Conservation (phyloP, 495 filamentous ascomycete genomes). For the Lentithecium fluviatile region DNA sequence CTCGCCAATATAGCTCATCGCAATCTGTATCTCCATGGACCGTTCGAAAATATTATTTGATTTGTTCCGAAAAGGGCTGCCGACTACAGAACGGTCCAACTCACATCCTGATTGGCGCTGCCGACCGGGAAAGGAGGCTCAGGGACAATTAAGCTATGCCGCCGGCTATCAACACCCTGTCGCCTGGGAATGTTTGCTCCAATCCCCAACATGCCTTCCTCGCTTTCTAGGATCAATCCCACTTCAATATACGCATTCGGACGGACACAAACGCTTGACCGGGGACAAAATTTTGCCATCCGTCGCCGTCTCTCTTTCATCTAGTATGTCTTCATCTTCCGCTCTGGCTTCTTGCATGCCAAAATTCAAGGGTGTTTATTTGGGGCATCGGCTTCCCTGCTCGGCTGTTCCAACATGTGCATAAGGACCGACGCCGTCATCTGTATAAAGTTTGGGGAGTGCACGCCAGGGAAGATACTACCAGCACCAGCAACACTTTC, state of each 20-base stretch:
- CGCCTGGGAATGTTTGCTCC: not conserved
- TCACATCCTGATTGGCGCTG: slow-evolving; percentile 11
- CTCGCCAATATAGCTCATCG: not conserved
- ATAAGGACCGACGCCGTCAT: not conserved
- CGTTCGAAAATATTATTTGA: slow-evolving; percentile 5
- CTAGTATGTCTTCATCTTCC: slow-evolving; percentile 1
- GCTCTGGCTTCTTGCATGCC: not conserved
- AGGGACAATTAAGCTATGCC: slow-evolving; percentile 8
- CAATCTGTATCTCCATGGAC: not conserved
- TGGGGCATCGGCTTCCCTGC: slow-evolving; percentile 9
- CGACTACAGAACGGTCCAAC: not conserved
- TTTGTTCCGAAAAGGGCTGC: slow-evolving; percentile 11
- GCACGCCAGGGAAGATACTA: slow-evolving; percentile 3
- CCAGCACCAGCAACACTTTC: slow-evolving; percentile 6
- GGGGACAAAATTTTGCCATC: slow-evolving; percentile 3
- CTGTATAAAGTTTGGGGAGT: slow-evolving; percentile 9
- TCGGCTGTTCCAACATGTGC: slow-evolving; percentile 9
- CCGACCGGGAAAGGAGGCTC: slow-evolving; percentile 11
- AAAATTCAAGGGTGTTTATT: slow-evolving; percentile 5
- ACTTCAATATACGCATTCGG: slow-evolving; percentile 4
- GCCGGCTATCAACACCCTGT: slow-evolving; percentile 16
- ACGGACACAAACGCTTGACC: not conserved
- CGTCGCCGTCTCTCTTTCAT: slow-evolving; percentile 1
- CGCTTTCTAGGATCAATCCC: not conserved
- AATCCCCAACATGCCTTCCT: slow-evolving; percentile 10